Conservation (phyloP, 176 grass and related monocot genomes). For the Alopecurus myosuroides region DNA sequence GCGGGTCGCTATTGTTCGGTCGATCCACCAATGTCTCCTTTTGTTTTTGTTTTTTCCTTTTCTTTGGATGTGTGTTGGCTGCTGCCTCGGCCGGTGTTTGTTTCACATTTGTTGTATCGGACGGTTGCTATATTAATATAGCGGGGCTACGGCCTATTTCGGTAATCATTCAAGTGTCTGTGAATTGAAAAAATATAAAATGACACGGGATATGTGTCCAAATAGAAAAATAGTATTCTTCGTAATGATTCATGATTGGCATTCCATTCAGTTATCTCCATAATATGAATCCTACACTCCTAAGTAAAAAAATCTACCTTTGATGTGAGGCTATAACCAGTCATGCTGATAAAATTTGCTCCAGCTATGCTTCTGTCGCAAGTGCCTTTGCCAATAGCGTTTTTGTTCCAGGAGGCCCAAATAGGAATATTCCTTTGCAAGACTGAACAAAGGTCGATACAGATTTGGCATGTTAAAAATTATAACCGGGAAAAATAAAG, state of each 20-base stretch:
- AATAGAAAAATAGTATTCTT: not conserved
- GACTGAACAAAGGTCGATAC: conserved; percentile 47
- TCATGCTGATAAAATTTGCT: conserved; percentile 94
- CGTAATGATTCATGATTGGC: not conserved
- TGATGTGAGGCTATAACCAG: conserved; percentile 83
- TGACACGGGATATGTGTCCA: not conserved
- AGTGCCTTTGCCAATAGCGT: conserved; percentile 98
- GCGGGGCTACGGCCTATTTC: too few relatives aligned
- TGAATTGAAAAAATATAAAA: conserved; percentile 6
- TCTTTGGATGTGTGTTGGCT: too few relatives aligned
- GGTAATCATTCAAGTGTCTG: not conserved
- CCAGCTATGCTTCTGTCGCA: conserved; percentile 95
- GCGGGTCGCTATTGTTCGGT: too few relatives aligned
- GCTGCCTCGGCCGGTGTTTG: too few relatives aligned
- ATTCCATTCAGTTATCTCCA: conserved; percentile 1
- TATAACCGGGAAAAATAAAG: not conserved
- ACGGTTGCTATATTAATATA: too few relatives aligned
- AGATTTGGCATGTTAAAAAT: conserved; percentile 10
- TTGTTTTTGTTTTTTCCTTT: too few relatives aligned
- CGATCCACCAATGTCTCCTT: too few relatives aligned
- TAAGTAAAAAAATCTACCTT: conserved; percentile 53
- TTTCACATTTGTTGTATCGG: too few relatives aligned
- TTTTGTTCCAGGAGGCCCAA: conserved; percentile 97
- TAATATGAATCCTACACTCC: not conserved
- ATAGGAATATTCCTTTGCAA: conserved; percentile 97